Conservation (phyloP, 805 yeast genomes). For the Cyberlindnera samutprakarnensis region DNA sequence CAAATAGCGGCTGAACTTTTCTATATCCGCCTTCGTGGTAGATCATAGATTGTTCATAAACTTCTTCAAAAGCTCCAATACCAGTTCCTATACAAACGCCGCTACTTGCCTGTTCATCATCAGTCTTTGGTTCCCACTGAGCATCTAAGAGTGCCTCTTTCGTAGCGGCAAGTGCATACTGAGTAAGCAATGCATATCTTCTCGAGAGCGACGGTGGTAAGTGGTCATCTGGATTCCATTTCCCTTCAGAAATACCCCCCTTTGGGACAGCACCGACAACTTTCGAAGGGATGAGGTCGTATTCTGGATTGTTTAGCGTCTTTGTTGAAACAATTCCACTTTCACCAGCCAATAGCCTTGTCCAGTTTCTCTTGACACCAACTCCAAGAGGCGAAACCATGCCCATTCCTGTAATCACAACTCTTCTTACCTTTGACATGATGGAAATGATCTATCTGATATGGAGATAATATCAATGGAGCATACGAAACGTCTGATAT, state of each 20-base stretch:
- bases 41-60: constrained; percentile 52
- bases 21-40: constrained; percentile 48
- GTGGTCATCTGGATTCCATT: constrained; percentile 48
- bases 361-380: constrained; percentile 51
- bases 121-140: constrained; percentile 34
- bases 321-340: constrained; percentile 57
- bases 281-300: constrained; percentile 53
- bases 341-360: constrained; percentile 37
- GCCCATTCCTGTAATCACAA: constrained; percentile 91
- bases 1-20: constrained; percentile 75
- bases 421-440: too few relatives aligned
- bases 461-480: too few relatives aligned
- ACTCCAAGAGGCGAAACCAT: constrained; percentile 81
- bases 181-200: constrained; percentile 64
- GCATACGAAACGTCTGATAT: too few relatives aligned
- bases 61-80: constrained; percentile 77
- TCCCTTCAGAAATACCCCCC: constrained; percentile 34
- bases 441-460: too few relatives aligned
- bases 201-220: constrained; percentile 35
- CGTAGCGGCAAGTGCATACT: constrained; percentile 72
- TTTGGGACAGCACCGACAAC: constrained; percentile 71
- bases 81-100: constrained; percentile 94
- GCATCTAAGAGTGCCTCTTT: constrained; percentile 73
- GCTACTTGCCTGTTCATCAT: constrained; percentile 28
- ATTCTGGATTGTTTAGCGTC: constrained; percentile 18